Percentiles rank a stretch among this genome's conserved stretches.
Evolutionary conservation across 108 stramenopile species (phyloP).

Genomic region (Cyclostephanos invisitatus): DNA sequence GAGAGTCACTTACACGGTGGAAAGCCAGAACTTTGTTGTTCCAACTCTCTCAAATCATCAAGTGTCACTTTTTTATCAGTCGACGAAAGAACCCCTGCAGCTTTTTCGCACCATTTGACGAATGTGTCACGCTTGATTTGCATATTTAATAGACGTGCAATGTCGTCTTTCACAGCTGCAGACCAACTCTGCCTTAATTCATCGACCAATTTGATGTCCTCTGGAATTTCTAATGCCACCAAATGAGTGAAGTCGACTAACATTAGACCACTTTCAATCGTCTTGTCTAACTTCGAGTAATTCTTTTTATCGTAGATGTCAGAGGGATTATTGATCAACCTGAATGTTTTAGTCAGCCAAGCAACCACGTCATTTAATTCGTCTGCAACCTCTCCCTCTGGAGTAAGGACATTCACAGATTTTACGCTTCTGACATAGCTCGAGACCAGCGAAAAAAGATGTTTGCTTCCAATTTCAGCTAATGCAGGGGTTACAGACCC

Average conservation of each 20-base stretch:
- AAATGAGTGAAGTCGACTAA: constrained; percentile 37
- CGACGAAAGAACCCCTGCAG: constrained; percentile 51
- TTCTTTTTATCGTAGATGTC: constrained; percentile 63
- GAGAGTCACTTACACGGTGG: constrained; percentile 60
- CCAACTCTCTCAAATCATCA: constrained; percentile 59
- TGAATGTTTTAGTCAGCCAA: constrained; percentile 43
- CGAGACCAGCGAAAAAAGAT: constrained; percentile 44
- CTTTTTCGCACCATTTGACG: constrained; percentile 60
- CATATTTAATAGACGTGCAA: constrained; percentile 53
- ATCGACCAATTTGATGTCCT: constrained; percentile 33
- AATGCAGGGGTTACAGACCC: constrained; percentile 32
- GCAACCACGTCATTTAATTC: constrained; percentile 46
- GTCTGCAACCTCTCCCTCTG: constrained; percentile 55
- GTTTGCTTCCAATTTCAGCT: constrained; percentile 15
- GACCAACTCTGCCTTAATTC: constrained; percentile 55
- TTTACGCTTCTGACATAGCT: constrained; percentile 49
- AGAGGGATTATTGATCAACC: constrained; percentile 54
- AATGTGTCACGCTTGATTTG: constrained; percentile 61
- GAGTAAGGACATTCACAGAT: constrained; percentile 44
- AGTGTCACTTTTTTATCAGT: constrained; percentile 56
- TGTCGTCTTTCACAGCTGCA: constrained; percentile 55
- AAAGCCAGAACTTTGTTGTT: constrained; percentile 47
- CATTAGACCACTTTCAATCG: constrained; percentile 56
- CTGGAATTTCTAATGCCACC: constrained; percentile 38
- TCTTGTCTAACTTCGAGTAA: constrained; percentile 68